Evolutionary conservation across 495 filamentous ascomycete genomes (phyloP), one percentile per base, ranked within the genome.

Genomic region (Penicillium silybi): DNA sequence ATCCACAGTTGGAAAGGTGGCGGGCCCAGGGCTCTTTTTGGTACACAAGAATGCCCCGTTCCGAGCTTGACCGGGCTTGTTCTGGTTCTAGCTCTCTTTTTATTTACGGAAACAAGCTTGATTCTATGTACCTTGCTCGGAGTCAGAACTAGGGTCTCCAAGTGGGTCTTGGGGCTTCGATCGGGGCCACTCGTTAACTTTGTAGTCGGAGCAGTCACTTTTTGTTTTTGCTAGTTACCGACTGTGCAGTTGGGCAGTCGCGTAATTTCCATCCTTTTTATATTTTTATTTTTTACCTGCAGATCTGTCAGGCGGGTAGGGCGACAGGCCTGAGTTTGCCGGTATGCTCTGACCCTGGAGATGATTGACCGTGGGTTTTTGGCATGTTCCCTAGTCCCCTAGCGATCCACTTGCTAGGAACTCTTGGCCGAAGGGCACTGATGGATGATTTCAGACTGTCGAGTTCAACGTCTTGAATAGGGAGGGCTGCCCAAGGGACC

Each of bases 361-460:
- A 17, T 19, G 15, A 2, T 15, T 15, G 51, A 50, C 44, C 44
- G 22, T 56, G 46, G 45, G 45, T 27, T 41, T 3, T n/a, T 17
- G 40, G 16, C 22, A 48, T 35, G 51, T 60, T 35, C 38, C 50
- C 45, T 55, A 55, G 42, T 42, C 37, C 48, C 41, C 35, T 42
- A 18, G 29, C 17, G 41, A 56, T 39, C 52, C 53, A 42, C 49
- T 43, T 41, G 57, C 37, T 50, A 58, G 61, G 61, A 64, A 64
- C 25, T 53, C 11, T 59, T 59, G 40, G 18, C 58, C 61, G 61
- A 39, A 35, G 50, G 13, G 8, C 29, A 19, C 15, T 6, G 4
- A 23, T 20, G 18, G 20, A 42, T 63, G 61, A 63, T 58, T 58
- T 63, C 61, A 63, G 42, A 23, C 11, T 61, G 57, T 49, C 41